Conservation (phyloP, 768 basidiomycete species). For the Trametes punicea region DNA sequence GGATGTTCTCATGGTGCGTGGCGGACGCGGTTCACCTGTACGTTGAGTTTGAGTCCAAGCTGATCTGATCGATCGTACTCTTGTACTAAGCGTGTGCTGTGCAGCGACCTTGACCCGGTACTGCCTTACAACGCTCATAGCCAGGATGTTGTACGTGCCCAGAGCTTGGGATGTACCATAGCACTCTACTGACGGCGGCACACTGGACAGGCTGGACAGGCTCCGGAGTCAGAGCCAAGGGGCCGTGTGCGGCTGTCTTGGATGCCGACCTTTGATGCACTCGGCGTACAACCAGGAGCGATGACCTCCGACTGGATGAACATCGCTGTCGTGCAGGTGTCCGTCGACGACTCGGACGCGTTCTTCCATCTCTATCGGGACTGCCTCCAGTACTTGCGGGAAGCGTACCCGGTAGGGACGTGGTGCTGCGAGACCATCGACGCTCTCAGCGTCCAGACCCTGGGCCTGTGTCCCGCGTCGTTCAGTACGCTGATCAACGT, state of each 20-base stretch:
- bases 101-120: not conserved
- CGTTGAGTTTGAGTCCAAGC: no score
- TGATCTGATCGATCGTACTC: no score
- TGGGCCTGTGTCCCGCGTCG: not conserved
- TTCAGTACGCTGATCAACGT: not conserved
- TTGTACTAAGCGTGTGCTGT: not conserved
- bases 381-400: not conserved
- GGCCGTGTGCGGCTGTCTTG: not conserved
- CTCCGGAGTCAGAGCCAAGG: no score
- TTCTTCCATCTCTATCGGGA: not conserved
- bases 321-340: not conserved
- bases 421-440: not conserved
- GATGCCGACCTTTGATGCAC: not conserved
- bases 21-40: no score
- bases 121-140: no score
- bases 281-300: not conserved
- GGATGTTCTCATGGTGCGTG: no score
- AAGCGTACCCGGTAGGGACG: not conserved
- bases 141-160: no score
- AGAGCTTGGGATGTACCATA: not conserved
- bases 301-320: not conserved
- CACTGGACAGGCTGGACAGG: no score
- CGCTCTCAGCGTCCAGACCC: not conserved
- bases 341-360: not conserved
- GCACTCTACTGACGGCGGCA: no score